Percentiles rank a stretch among this genome's conserved stretches.
These are phyloP conservation scores for Pythium vanterpoolii DNA, from an alignment of 352 stramenopile species.

Conservation along the genomic window DNA sequence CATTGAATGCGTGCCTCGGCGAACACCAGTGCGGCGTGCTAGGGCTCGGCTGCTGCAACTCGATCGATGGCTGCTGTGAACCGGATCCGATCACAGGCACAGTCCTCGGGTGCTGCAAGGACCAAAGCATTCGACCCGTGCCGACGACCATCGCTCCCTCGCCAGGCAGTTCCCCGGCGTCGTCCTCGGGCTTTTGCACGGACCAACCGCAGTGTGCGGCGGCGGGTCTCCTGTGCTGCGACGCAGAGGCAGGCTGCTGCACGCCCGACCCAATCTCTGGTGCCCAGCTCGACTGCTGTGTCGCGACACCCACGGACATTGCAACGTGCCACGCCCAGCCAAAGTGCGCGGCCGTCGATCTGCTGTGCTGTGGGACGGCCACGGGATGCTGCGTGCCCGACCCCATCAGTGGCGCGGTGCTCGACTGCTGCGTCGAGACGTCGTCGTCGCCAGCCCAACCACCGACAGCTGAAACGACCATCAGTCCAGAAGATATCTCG, in stretches of 20 bases:
- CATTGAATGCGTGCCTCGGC: slow-evolving; percentile 57
- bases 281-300: slow-evolving; percentile 41
- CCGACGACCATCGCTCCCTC: slow-evolving; percentile 1
- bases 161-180: background rate
- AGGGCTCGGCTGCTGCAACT: slow-evolving; percentile 64
- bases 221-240: slow-evolving; percentile 45
- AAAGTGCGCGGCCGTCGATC: slow-evolving; percentile 33
- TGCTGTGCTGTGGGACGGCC: slow-evolving; percentile 40
- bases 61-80: slow-evolving; percentile 65
- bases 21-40: slow-evolving; percentile 59
- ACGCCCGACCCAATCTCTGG: slow-evolving; percentile 25
- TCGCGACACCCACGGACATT: background rate
- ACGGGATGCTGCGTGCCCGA: slow-evolving; percentile 40
- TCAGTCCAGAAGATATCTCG: background rate
- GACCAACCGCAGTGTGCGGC: slow-evolving; percentile 38
- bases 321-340: slow-evolving; percentile 32
- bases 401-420: slow-evolving; percentile 25
- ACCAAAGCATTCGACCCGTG: slow-evolving; percentile 28
- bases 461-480: slow-evolving; percentile 8
- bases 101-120: slow-evolving; percentile 66
- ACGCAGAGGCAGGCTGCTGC: slow-evolving; percentile 41
- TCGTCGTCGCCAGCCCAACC: background rate
- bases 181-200: slow-evolving; percentile 26
- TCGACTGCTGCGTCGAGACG: slow-evolving; percentile 39
- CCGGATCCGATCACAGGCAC: slow-evolving; percentile 39